Evolutionary conservation across 2,329 filamentous ascomycete species (phyloP).

Genomic region (Parascedosporium putredinis): DNA sequence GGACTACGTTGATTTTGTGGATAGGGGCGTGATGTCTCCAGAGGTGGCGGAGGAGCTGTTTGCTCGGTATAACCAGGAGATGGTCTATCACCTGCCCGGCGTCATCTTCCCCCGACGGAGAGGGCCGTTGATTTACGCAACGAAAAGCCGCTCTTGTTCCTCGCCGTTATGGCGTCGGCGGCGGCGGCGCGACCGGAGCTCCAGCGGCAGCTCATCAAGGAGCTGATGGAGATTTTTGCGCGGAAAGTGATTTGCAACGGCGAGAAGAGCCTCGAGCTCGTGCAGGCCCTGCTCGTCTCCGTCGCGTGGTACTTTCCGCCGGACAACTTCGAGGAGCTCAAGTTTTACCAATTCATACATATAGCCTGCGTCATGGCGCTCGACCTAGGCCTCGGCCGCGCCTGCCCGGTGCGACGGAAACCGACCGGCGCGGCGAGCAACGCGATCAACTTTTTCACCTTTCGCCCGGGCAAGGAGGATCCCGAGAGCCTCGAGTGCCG

Average conservation of each 20-base stretch:
- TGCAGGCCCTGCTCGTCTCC: conserved; percentile 66
- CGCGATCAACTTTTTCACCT: neutral
- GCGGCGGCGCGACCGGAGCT: conserved; percentile 44
- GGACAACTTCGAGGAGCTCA: conserved; percentile 73
- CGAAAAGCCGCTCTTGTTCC: conserved; percentile 55
- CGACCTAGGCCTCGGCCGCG: conserved; percentile 66
- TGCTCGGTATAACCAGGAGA: conserved; percentile 45
- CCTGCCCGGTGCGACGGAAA: conserved; percentile 23
- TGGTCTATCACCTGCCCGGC: conserved; percentile 51
- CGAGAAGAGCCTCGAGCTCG: conserved; percentile 72
- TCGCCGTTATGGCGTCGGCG: conserved; percentile 59
- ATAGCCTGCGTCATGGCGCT: conserved; percentile 73
- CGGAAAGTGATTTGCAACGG: conserved; percentile 65
- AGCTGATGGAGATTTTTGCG: conserved; percentile 63
- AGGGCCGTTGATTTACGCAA: conserved; percentile 45
- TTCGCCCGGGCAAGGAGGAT: conserved; percentile 21
- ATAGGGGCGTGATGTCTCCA: conserved; percentile 47
- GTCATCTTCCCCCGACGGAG: conserved; percentile 48
- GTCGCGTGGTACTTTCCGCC: conserved; percentile 83
- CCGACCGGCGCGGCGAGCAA: conserved; percentile 11
- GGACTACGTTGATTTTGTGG: conserved; percentile 36
- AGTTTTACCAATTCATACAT: conserved; percentile 82
- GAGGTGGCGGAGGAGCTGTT: conserved; percentile 46
- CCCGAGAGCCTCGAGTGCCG: conserved; percentile 44
- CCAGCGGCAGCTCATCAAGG: conserved; percentile 53